Evolutionary conservation across 2,329 filamentous ascomycete species (phyloP).

Genomic region (Lasiodiplodia sp.): DNA sequence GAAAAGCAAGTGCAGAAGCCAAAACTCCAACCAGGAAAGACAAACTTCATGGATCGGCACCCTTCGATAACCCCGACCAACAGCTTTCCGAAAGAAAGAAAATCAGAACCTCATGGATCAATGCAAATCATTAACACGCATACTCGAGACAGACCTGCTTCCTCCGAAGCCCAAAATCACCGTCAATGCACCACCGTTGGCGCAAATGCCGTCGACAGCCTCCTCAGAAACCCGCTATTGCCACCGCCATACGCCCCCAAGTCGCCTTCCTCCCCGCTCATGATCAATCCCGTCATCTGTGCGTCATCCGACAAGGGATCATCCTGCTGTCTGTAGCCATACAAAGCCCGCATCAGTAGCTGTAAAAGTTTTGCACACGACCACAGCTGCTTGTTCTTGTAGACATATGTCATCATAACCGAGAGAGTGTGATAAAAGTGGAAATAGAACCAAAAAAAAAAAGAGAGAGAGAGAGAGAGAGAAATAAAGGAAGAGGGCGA

Average conservation of each 20-base stretch:
- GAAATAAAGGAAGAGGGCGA: constrained; percentile 5
- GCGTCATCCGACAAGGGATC: constrained; percentile 22
- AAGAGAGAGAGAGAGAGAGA: not conserved
- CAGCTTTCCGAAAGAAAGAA: not conserved
- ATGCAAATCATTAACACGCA: not conserved
- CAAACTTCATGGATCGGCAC: not conserved
- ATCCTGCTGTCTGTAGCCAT: constrained; percentile 13
- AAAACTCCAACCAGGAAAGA: not conserved
- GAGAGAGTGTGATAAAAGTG: not conserved
- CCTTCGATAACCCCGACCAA: not conserved
- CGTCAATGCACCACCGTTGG: constrained; percentile 19
- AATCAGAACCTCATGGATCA: not conserved
- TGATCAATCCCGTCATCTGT: constrained; percentile 2
- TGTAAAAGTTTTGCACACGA: not conserved
- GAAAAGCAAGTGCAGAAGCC: not conserved
- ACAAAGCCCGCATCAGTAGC: constrained; percentile 11
- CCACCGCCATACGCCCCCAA: not conserved
- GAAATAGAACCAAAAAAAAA: not conserved
- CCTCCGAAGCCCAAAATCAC: too few species aligned
- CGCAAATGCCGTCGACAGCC: constrained; percentile 20
- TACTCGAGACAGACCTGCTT: not conserved
- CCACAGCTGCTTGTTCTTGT: not conserved
- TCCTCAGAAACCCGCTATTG: constrained; percentile 24
- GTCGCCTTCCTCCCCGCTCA: not conserved
- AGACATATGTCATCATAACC: not conserved